These are phyloP conservation scores for Stygiomarasmius scandens DNA, from an alignment of 1,284 basidiomycete species.

Conservation along the genomic window DNA sequence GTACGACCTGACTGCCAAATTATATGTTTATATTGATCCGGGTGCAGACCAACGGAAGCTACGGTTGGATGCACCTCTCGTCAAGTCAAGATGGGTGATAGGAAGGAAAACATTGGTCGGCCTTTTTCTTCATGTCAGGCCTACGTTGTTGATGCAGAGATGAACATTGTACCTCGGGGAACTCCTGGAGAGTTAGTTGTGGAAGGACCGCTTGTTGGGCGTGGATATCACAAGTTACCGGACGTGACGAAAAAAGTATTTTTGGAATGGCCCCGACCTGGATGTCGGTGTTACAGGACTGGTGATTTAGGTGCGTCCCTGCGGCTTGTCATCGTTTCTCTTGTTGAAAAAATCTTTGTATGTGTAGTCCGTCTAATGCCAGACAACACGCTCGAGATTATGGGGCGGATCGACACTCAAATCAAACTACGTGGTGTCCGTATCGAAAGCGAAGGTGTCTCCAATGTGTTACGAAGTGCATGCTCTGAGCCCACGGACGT, in stretches of 20 bases:
- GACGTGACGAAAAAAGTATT: conserved; percentile 51
- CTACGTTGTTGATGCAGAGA: conserved; percentile 17
- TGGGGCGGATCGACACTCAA: conserved; percentile 59
- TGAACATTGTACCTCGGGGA: conserved; percentile 47
- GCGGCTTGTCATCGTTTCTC: not conserved
- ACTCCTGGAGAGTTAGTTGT: conserved; percentile 54
- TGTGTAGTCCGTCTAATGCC: conserved; percentile 50
- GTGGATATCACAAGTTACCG: conserved; percentile 45
- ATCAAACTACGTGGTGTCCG: conserved; percentile 53
- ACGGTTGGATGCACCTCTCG: conserved; percentile 21
- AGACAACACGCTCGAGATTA: conserved; percentile 53
- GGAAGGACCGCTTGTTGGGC: conserved; percentile 53
- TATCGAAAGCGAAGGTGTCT: conserved; percentile 48
- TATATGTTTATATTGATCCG: not conserved
- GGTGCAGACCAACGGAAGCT: conserved; percentile 18
- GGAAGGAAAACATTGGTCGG: conserved; percentile 21
- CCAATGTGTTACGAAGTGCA: conserved; percentile 38
- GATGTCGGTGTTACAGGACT: conserved; percentile 50
- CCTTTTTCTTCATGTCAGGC: conserved; percentile 19
- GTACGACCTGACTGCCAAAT: not conserved
- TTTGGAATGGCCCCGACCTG: conserved; percentile 45
- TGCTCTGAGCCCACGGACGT: conserved; percentile 32
- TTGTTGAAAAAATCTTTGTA: not conserved
- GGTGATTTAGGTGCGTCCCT: conserved; percentile 44
- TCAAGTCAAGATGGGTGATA: conserved; percentile 15